Evolutionary conservation across 2,329 filamentous ascomycete genomes (phyloP).

Genomic region (Cladosporium colombiae): DNA sequence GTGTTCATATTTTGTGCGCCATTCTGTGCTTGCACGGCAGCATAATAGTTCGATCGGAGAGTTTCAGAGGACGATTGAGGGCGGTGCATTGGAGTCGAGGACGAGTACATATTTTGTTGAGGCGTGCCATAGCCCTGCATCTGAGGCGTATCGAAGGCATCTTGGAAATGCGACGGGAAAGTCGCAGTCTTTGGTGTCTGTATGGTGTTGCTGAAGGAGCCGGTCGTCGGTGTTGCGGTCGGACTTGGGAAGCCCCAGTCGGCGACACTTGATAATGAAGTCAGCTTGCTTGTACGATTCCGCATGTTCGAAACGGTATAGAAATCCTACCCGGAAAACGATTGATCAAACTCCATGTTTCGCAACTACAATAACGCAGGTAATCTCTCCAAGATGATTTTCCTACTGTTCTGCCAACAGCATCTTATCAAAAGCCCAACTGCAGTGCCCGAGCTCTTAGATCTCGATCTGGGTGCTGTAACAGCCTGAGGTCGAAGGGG

Average conservation of each 20-base stretch:
- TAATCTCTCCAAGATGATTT: conserved; percentile 19
- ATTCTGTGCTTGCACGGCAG: conserved; percentile 27
- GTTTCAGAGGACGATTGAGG: conserved; percentile 31
- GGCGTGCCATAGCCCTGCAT: conserved; percentile 44
- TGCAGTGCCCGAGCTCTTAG: conserved; percentile 15
- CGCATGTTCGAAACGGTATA: conserved; percentile 6
- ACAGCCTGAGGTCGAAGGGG: conserved; percentile 15
- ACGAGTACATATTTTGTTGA: conserved; percentile 30
- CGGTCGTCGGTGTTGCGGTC: conserved; percentile 49
- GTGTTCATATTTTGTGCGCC: conserved; percentile 23
- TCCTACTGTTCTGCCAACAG: conserved; percentile 18
- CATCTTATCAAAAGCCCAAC: conserved; percentile 17
- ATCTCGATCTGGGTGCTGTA: conserved; percentile 18
- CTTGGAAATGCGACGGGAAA: conserved; percentile 49
- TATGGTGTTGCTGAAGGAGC: conserved; percentile 38
- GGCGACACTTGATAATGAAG: conserved; percentile 37
- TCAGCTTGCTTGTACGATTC: conserved; percentile 24
- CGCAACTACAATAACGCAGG: conserved; percentile 16
- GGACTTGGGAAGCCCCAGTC: conserved; percentile 55
- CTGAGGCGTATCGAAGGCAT: conserved; percentile 53
- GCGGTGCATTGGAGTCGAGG: conserved; percentile 32
- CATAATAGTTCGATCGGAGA: conserved; percentile 32
- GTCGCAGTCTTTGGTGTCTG: conserved; percentile 49
- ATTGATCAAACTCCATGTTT: conserved; percentile 31
- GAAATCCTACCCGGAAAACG: conserved; percentile 26